These are phyloP conservation scores for Xylariaceae sp. DNA, from an alignment of 2,329 filamentous ascomycete species.

Conservation along the genomic window DNA sequence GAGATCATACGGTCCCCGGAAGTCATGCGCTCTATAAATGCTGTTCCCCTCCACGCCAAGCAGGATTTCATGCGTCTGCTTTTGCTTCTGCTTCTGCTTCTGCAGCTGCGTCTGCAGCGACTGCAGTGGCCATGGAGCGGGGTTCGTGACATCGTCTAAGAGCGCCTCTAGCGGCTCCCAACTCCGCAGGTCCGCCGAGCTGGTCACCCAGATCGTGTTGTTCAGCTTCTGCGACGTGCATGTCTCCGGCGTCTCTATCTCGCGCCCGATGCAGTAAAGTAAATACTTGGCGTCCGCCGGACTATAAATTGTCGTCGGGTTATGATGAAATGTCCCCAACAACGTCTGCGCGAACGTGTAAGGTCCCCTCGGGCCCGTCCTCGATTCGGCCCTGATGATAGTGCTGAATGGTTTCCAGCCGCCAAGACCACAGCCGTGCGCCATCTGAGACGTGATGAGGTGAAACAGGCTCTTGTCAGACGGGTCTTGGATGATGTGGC, in stretches of 20 bases:
- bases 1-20: conserved; percentile 27
- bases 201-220: conserved; percentile 33
- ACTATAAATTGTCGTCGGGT: conserved; percentile 42
- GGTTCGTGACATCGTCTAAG: conserved; percentile 36
- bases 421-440: conserved; percentile 40
- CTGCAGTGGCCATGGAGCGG: conserved; percentile 38
- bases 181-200: conserved; percentile 23
- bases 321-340: conserved; percentile 41
- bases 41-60: conserved; percentile 35
- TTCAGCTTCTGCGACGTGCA: conserved; percentile 28
- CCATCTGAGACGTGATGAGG: conserved; percentile 42
- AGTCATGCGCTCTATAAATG: conserved; percentile 32
- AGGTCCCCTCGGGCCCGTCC: conserved; percentile 39
- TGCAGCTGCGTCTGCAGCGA: neutral
- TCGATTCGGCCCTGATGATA: conserved; percentile 42
- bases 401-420: conserved; percentile 43
- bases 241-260: conserved; percentile 23
- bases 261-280: conserved; percentile 41
- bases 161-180: conserved; percentile 18
- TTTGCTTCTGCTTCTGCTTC: conserved; percentile 2
- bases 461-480: conserved; percentile 37
- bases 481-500: conserved; percentile 41
- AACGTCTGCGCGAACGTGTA: conserved; percentile 40
- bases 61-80: conserved; percentile 29
- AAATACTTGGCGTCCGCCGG: conserved; percentile 40